Evolutionary conservation across 2,329 filamentous ascomycete genomes (phyloP), one percentile per base, ranked within the genome.

Genomic region (Sporothrix sp.): DNA sequence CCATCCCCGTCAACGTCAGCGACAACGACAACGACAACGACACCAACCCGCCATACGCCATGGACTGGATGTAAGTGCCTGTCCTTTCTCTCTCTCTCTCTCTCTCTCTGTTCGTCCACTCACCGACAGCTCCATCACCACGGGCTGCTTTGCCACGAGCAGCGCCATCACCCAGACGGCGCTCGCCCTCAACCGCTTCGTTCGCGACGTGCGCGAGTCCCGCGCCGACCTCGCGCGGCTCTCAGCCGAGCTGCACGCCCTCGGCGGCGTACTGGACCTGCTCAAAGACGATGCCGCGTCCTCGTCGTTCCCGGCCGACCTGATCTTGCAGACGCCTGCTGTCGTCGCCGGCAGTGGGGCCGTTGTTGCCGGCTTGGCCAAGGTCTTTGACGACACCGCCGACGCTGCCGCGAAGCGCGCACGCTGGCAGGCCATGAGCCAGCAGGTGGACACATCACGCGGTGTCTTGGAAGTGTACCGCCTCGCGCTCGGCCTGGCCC

Each of bases 161-260:
- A 63, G 59, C 42, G 62, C 63, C 52, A 64, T 70, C 38, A 57
- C 61, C 27, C 61, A 63, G 36, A 63, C 64, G n/a, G 60, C 64
- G 20, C 50, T 56, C 9, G 54, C 61, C 28, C 57, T 71, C 21
- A 60, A 61, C 52, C 52, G 54, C 33, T 70, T 70, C 49, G 65
- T 70, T 7, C 66, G 67, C 32, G 62, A 68, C 16, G 65, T 71
- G 1, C 67, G 67, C 33, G 68, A 70, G 53, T 65, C 68, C 3
- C 63, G 68, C 14, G 58, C 64, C 30, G 68, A 69, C 21, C 58
- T 70, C 14, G 63, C 69, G 32, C 60, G 56, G 27, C 61, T 71
- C 33, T 66, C 67, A 28, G 64, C 66, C 52, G 68, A 71, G 54
- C 56, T 72, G 25, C 63, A 70, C 52, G 69, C 68, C 37, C 61